Conservation (phyloP, 1,284 basidiomycete genomes). For the Malassezia globosa region DNA sequence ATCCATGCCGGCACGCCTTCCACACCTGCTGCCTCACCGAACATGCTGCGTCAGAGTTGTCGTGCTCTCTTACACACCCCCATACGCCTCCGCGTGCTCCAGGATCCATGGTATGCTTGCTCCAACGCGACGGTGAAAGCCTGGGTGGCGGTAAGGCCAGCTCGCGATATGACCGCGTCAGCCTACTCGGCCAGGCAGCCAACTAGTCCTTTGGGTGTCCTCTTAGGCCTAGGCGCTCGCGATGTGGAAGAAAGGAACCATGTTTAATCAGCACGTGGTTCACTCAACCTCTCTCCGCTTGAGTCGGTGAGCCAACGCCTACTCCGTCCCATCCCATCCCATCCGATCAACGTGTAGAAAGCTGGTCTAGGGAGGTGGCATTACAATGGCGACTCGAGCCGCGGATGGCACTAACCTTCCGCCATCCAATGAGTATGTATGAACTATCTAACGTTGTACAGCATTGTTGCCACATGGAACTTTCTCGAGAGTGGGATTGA, state of each 20-base stretch:
- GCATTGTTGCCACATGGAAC: slow-evolving; percentile 69
- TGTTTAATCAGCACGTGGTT: neutral
- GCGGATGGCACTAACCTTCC: slow-evolving; percentile 7
- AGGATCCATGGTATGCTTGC: too few species aligned
- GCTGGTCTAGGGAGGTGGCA: too few species aligned
- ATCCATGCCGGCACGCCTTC: slow-evolving; percentile 20
- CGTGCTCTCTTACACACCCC: neutral
- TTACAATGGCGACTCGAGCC: too few species aligned
- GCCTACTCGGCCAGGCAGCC: too few species aligned
- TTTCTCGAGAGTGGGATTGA: slow-evolving; percentile 73
- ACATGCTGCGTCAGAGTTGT: slow-evolving; percentile 23
- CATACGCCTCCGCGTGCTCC: slow-evolving; percentile 5
- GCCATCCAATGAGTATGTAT: slow-evolving; percentile 13
- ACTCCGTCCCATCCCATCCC: too few species aligned
- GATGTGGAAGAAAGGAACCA: neutral
- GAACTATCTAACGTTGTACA: neutral
- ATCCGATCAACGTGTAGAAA: too few species aligned
- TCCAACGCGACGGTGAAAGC: too few species aligned
- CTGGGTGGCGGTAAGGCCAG: too few species aligned
- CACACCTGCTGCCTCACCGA: slow-evolving; percentile 30
- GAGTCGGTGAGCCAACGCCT: too few species aligned
- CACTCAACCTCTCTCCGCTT: neutral
- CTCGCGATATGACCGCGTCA: too few species aligned
- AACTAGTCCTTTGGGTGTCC: too few species aligned
- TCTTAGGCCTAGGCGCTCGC: neutral